These are phyloP conservation scores for Pythium scleroteichum DNA, from an alignment of 352 stramenopile species.

Conservation along the genomic window DNA sequence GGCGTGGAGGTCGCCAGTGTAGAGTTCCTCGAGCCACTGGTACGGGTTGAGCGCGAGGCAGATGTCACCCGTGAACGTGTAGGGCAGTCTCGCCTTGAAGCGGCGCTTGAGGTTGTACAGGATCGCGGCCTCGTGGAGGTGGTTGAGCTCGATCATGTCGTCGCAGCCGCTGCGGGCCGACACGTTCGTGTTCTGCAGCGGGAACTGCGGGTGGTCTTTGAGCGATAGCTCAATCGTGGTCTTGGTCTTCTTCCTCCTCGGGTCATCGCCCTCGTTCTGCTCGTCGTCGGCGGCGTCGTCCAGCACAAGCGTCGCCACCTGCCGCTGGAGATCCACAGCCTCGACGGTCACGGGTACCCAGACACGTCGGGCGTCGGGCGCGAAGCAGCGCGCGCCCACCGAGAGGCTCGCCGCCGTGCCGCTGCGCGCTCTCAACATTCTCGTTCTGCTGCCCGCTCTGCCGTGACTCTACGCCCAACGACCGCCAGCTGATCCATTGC, in stretches of 20 bases:
- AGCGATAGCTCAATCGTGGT: background rate
- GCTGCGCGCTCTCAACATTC: constrained; percentile 6
- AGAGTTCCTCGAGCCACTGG: constrained; percentile 87
- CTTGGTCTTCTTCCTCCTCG: constrained; percentile 27
- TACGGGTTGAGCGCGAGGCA: constrained; percentile 56
- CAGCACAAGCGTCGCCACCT: constrained; percentile 45
- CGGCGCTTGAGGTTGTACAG: constrained; percentile 91
- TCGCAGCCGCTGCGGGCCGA: constrained; percentile 56
- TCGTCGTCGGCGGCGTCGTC: constrained; percentile 30
- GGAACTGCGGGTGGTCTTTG: constrained; percentile 66
- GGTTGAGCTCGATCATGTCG: constrained; percentile 89
- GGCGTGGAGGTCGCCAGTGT: constrained; percentile 73
- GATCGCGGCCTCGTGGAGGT: constrained; percentile 91
- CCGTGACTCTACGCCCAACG: background rate
- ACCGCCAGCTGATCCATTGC: background rate
- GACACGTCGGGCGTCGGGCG: constrained; percentile 58
- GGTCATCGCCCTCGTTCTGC: constrained; percentile 53
- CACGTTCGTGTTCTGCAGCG: constrained; percentile 70
- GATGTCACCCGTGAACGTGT: constrained; percentile 91
- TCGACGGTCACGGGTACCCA: constrained; percentile 80
- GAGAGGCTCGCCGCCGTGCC: constrained; percentile 36
- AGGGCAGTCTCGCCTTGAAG: constrained; percentile 89
- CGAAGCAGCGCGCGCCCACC: constrained; percentile 71
- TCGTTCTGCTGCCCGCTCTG: background rate
- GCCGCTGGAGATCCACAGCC: constrained; percentile 47